A percentile compares a stretch with the other conserved stretches of the same genome.
Conservation (phyloP, 139 green algal species). For the Chlorokybus atmophyticus region DNA sequence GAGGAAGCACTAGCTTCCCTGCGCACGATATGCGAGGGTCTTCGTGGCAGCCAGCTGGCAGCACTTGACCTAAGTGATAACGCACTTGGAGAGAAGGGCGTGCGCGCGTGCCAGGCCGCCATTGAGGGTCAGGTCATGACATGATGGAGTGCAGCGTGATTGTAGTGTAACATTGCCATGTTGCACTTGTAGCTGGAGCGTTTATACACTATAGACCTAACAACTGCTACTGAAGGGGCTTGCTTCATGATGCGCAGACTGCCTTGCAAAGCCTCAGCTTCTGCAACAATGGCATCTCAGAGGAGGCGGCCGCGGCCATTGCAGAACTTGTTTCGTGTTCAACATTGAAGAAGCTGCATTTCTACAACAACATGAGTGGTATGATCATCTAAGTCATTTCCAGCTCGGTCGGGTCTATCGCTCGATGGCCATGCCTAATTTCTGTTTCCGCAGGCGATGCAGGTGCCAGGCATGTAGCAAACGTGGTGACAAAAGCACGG, state of each 20-base stretch:
- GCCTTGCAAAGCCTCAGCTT: background rate
- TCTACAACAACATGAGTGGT: conserved; percentile 93
- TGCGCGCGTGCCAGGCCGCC: conserved; percentile 40
- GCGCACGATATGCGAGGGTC: conserved; percentile 43
- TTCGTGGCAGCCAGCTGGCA: conserved; percentile 33
- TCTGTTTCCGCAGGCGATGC: conserved; percentile 14
- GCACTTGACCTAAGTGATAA: conserved; percentile 78
- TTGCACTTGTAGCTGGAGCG: too few species aligned
- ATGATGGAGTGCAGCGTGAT: too few species aligned
- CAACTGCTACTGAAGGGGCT: background rate
- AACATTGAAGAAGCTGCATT: conserved; percentile 40
- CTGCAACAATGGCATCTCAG: conserved; percentile 32
- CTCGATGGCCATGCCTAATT: background rate
- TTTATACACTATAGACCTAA: too few species aligned
- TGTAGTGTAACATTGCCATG: too few species aligned
- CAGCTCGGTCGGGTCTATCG: background rate
- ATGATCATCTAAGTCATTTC: background rate
- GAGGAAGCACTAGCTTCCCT: conserved; percentile 66
- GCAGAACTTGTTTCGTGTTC: conserved; percentile 3
- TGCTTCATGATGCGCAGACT: background rate
- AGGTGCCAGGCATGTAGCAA: conserved; percentile 45
- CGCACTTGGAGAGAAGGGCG: conserved; percentile 83
- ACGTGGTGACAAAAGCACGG: conserved; percentile 47
- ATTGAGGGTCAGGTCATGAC: background rate
- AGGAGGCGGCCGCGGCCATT: conserved; percentile 10